Evolutionary conservation across 1,139 yeast species (phyloP), one percentile per base, ranked within the genome.

Genomic region (Saccharomycopsis phalli): DNA sequence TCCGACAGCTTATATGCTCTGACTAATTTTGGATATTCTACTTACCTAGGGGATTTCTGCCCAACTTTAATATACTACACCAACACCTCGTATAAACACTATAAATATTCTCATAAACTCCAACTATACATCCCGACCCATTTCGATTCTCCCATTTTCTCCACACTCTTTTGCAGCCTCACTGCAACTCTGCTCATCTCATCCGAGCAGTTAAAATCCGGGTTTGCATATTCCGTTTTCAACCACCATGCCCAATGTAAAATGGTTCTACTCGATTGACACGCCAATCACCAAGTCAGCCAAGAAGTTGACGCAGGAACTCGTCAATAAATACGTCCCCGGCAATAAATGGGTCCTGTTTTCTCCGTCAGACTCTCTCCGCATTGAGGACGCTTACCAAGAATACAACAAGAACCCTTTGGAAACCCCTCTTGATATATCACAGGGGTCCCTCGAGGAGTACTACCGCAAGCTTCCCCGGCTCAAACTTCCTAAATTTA

Each of bases 331-430:
- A 18, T 23, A 28, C 17, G 29, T 11, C 4, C 13, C 23, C 13
- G 34, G 20, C 0, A 58, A 62, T 38, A 76, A 76, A 51, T 88
- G 81, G 53, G 60, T 73, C n/a, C 78, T 86, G 3, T 87, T 88
- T 54, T 69, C 84, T 0, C 65, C 60, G 23, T 55, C 59, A 38
- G 96, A 88, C 56, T 76, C 84, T 1, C 55, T 55, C 1, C 61
- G 74, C 21, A 58, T 87, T 22, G 96, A 87, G 52, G 42, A 48
- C 2, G 66, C 64, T 3, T 11, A 47, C 42, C 43, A 42, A 28
- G 23, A 31, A 7, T 25, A 38, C 14, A 23, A 18, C 13, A 39
- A 39, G 17, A 32, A 36, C 14, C 34, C 36, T 18, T 13, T 4
- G 22, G 27, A 19, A 16, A 31, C 20, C 30, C 36, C 38, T 36